Base-by-base conservation (phyloP, 2,329 filamentous ascomycete genomes). In the Thielaviopsis musarum region DNA sequence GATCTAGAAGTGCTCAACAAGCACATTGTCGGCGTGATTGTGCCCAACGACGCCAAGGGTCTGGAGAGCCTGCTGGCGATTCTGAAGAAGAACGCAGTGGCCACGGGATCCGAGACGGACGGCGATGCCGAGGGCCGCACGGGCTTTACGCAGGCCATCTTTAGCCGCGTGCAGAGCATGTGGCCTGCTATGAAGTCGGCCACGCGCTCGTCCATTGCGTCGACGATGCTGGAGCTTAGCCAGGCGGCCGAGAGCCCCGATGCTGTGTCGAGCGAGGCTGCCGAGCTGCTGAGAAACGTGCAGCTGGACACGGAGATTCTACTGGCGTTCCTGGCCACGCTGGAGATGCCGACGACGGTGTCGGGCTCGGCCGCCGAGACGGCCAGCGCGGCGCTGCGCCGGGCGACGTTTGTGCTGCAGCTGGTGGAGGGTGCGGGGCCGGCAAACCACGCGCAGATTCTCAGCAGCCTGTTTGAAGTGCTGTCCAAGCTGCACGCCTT, bases 401-500 rank as follows among this genome's bases (percentile, higher is more conserved):
- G 85, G 65, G 80, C 91, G 59, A 95, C 91, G 0, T 83, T 95
- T 67, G 87, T 96, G 12, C 75, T 97, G 45, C 91, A 97, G 69
- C 73, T 97, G 26, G 81, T 97, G 17, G 91, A 97, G 67, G 82
- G 81, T 55, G 91, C 90, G 2, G 79, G 82, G 53, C 86, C 88
- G 0, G 83, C 83, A 59, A 78, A 81, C 30, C 87, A 95, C 68
- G 82, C 87, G 0, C 81, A 88, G 66, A 75, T 98, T 48, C 77
- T 95, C 5, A 82, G 83, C 61, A 82, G 81, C 28, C 76, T 98
- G 3, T 98, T 97, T 72, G 83, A 85, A 60, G 80, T 88, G 0
- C 79, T 98, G n/a, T 84, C 85, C 5, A 88, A 95, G 66, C 77
- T 98, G 24, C 90, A 95, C 66, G 85, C 89, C 62, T 87, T 93